A percentile compares a stretch with the other conserved stretches of the same genome.
These are phyloP conservation scores for Cladophialophora bantiana DNA, from an alignment of 2,329 filamentous ascomycete species.

Conservation along the genomic window DNA sequence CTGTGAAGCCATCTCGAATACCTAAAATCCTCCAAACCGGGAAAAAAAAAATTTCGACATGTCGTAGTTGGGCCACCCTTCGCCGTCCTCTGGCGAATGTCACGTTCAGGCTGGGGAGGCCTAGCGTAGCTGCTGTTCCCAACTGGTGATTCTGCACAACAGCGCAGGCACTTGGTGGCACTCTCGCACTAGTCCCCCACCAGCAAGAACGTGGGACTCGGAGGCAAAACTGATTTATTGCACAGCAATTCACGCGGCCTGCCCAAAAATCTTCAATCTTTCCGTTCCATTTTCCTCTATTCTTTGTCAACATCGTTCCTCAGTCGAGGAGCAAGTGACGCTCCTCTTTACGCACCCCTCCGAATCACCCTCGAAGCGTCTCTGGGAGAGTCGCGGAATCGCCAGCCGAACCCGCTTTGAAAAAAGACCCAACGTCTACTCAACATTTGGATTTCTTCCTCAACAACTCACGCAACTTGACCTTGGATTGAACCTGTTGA, in stretches of 20 bases:
- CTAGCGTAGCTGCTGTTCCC: background rate
- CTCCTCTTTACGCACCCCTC: background rate
- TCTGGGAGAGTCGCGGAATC: background rate
- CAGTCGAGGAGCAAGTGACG: background rate
- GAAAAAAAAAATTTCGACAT: no score
- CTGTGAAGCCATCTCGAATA: no score
- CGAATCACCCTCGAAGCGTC: background rate
- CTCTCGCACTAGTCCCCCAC: background rate
- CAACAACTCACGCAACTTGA: background rate
- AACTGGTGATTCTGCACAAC: background rate
- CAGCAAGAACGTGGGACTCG: conserved; percentile 7
- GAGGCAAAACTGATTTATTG: conserved; percentile 11
- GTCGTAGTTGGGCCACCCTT: no score
- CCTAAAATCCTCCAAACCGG: no score
- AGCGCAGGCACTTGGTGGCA: background rate
- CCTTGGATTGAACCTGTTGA: background rate
- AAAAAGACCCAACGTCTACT: conserved; percentile 10
- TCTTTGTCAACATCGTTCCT: conserved; percentile 12
- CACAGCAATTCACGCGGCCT: conserved; percentile 2
- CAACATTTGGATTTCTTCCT: conserved; percentile 1
- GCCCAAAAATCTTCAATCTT: conserved; percentile 3
- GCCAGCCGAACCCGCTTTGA: conserved; percentile 2
- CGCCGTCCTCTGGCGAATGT: no score
- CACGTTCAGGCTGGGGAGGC: no score
- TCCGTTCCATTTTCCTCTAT: conserved; percentile 5